Conservation (phyloP, 345 rosid species). For the Cardiospermum halicacabum region DNA sequence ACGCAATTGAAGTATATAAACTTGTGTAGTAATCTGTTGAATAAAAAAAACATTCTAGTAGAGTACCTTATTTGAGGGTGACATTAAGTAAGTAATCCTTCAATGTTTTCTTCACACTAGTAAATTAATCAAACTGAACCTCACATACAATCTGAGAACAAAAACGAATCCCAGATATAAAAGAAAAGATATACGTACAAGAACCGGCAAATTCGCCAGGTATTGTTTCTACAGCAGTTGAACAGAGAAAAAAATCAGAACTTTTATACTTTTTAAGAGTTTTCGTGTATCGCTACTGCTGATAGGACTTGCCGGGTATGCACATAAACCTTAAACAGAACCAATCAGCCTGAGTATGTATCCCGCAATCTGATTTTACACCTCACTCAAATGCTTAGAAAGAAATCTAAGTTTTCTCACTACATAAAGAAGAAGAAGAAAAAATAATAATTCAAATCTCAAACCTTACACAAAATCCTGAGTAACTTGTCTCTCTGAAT, state of each 20-base stretch:
- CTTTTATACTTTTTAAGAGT: conserved; percentile 13
- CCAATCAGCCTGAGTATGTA: conserved; percentile 43
- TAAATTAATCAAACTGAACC: conserved; percentile 35
- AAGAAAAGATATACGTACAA: conserved; percentile 25
- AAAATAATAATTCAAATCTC: conserved; percentile 30
- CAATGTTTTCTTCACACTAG: conserved; percentile 37
- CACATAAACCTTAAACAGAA: conserved; percentile 30
- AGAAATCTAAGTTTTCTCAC: conserved; percentile 34
- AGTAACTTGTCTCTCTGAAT: conserved; percentile 32
- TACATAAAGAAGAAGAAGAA: conserved; percentile 13
- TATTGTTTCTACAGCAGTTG: conserved; percentile 27
- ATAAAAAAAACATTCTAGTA: conserved; percentile 26
- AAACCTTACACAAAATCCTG: conserved; percentile 48
- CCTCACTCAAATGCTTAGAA: conserved; percentile 53
- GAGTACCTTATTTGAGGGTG: conserved; percentile 44
- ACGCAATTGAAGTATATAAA: conserved; percentile 7
- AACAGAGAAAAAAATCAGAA: conserved; percentile 9
- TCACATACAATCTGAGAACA: conserved; percentile 41
- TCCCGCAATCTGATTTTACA: conserved; percentile 57
- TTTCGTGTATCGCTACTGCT: conserved; percentile 20
- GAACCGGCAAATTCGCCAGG: conserved; percentile 31
- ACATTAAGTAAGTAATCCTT: conserved; percentile 27
- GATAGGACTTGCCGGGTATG: conserved; percentile 30
- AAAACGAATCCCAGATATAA: conserved; percentile 29
- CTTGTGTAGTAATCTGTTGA: conserved; percentile 11